Base-by-base conservation (phyloP, 371 early-diverging fungal species). In the Rhizomucor miehei region DNA sequence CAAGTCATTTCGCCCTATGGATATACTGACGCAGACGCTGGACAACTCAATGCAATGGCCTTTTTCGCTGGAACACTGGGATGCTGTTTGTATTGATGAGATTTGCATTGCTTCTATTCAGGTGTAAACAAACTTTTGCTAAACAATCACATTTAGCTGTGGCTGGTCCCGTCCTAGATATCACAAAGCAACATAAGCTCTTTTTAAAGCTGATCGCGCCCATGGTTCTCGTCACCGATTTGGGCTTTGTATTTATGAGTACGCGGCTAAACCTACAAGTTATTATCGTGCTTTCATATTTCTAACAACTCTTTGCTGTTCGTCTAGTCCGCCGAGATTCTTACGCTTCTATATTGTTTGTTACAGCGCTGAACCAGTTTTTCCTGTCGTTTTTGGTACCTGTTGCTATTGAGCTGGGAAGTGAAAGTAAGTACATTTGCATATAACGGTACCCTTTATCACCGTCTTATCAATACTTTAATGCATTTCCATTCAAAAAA, bases 1-100 rank as follows among this genome's bases (percentile, higher is more conserved):
- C 72, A 78, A 38, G 60, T 75, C 4, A 56, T 80, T 20, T 55
- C 67, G 6, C 84, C 84, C 10, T 75, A 79, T 60, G 84, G 84
- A 10, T 84, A 81, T 48, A 70, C 79, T 2, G 71, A 78, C 56
- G 66, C 60, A 10, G 66, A 80, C 24, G 79, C 73, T 24, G 80
- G 80, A 14, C 59, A 60, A 35, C 43, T 69, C 49, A 67, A 67
- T 49, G 70, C 70, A 12, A 48, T 73, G 24, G 67, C 62, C 1
- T 63, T 70, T 45, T 56, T 73, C 50, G 63, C 70, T 45, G 74
- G 74, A 17, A 70, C 67, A 11, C 43, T 69, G 12, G 74, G 74
- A 6, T 69, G 74, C 29, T 61, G 74, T 73, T 57, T 65, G 68
- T 40, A 39, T 37, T 23, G 13, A 35, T 20, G n/a, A n/a, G n/a